phyloP scores from a whole-genome alignment of 2,329 filamentous ascomycete genomes.

The Verticillium dahliae region DNA sequence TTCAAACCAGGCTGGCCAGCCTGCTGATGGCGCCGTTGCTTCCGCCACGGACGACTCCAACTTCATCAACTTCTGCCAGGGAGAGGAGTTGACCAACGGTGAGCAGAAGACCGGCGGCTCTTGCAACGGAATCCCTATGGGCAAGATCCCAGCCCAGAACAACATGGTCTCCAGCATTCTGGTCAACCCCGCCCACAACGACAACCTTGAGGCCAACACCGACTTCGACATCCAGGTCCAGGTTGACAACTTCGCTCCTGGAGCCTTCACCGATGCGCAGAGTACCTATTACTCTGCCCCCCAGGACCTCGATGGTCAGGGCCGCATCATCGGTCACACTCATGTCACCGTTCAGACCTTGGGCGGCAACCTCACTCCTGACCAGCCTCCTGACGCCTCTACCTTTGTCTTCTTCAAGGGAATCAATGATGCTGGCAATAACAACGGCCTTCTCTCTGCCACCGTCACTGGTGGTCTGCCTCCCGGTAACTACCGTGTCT shows the following conservation, averaged over 20 bases:
- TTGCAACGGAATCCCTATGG: slow-evolving; percentile 59
- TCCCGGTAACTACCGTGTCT: slow-evolving; percentile 57
- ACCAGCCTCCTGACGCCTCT: slow-evolving; percentile 42
- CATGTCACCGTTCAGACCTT: slow-evolving; percentile 53
- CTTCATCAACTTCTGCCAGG: slow-evolving; percentile 54
- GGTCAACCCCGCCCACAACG: slow-evolving; percentile 43
- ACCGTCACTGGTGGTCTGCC: slow-evolving; percentile 52
- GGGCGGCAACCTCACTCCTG: slow-evolving; percentile 43
- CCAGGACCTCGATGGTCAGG: slow-evolving; percentile 40
- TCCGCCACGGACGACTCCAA: slow-evolving; percentile 50
- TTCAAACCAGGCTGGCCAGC: slow-evolving; percentile 40
- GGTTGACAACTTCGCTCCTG: slow-evolving; percentile 45
- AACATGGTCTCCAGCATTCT: slow-evolving; percentile 55
- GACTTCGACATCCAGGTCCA: slow-evolving; percentile 49
- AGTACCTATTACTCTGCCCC: slow-evolving; percentile 56
- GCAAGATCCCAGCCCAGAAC: slow-evolving; percentile 46
- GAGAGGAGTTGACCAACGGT: slow-evolving; percentile 49
- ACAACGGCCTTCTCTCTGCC: slow-evolving; percentile 45
- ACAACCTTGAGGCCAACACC: slow-evolving; percentile 36
- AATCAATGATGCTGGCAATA: slow-evolving; percentile 56
- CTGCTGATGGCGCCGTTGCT: slow-evolving; percentile 39
- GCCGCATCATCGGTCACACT: slow-evolving; percentile 51
- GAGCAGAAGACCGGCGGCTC: slow-evolving; percentile 50
- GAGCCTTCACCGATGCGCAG: slow-evolving; percentile 55
- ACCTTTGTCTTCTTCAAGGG: slow-evolving; percentile 61